Evolutionary conservation across 2,329 filamentous ascomycete species (phyloP).

Genomic region (Epichloe sp.): DNA sequence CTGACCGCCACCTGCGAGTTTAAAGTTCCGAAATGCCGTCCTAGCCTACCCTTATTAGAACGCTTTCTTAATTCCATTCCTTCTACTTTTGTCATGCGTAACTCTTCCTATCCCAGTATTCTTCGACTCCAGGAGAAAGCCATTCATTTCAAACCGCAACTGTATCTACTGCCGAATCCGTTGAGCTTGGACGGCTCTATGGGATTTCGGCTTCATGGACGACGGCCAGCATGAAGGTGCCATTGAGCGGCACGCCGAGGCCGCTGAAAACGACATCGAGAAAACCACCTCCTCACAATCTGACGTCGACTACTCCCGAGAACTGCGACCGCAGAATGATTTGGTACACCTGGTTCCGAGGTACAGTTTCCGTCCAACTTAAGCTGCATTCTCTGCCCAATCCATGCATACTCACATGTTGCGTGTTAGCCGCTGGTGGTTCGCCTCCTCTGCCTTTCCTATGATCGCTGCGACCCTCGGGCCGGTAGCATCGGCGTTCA

Average conservation of each 20-base stretch:
- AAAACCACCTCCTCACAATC: neutral
- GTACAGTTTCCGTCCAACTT: slow-evolving; percentile 14
- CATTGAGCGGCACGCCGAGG: slow-evolving; percentile 21
- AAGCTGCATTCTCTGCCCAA: neutral
- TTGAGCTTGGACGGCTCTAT: neutral
- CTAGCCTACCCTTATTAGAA: neutral
- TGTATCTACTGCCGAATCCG: neutral
- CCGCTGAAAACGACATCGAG: slow-evolving; percentile 13
- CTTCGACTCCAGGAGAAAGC: neutral
- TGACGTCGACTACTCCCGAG: slow-evolving; percentile 2
- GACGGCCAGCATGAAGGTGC: slow-evolving; percentile 25
- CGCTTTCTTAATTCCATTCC: neutral
- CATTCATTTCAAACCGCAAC: neutral
- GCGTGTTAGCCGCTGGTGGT: slow-evolving; percentile 46
- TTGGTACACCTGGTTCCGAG: slow-evolving; percentile 31
- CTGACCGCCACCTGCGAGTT: neutral
- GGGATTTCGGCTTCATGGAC: slow-evolving; percentile 21
- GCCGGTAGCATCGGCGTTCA: slow-evolving; percentile 77
- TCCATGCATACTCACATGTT: neutral
- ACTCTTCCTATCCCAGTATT: neutral
- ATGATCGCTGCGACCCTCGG: slow-evolving; percentile 75
- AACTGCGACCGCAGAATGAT: slow-evolving; percentile 23
- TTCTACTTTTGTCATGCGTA: neutral
- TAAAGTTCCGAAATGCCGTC: no score
- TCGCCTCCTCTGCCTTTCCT: slow-evolving; percentile 53